Percentiles rank a stretch among this genome's conserved stretches.
These are phyloP conservation scores for Cryptococcus sp. DNA, from an alignment of 1,284 basidiomycete species.

Conservation along the genomic window DNA sequence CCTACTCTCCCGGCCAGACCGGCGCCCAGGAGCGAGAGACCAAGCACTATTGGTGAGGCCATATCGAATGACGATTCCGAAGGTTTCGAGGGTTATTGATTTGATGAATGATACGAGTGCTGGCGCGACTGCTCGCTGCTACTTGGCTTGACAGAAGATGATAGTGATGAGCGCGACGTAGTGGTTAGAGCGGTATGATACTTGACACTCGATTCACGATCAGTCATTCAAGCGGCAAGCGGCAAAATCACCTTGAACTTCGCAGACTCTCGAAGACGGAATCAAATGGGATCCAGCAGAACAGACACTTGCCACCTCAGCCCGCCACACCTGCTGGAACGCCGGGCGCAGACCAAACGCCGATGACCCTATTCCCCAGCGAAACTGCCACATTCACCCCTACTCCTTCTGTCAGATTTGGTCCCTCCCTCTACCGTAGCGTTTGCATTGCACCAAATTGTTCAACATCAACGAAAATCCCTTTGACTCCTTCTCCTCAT, in stretches of 20 bases:
- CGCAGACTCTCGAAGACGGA: background rate
- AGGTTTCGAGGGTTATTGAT: background rate
- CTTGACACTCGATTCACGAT: too few species aligned
- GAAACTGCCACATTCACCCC: conserved; percentile 28
- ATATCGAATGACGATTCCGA: conserved; percentile 27
- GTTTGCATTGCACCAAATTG: conserved; percentile 4
- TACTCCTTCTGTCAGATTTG: background rate
- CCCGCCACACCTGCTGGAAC: conserved; percentile 10
- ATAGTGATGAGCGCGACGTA: too few species aligned
- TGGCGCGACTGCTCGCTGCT: too few species aligned
- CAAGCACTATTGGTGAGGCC: conserved; percentile 70
- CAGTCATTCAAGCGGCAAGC: too few species aligned
- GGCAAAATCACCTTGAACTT: background rate
- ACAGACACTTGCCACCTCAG: background rate
- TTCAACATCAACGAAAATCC: conserved; percentile 6
- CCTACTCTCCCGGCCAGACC: conserved; percentile 72
- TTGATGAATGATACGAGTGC: too few species aligned
- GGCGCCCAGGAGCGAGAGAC: conserved; percentile 75
- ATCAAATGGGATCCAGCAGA: background rate
- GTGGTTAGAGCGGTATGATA: too few species aligned
- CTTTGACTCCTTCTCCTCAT: conserved; percentile 9
- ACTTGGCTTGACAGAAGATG: too few species aligned
- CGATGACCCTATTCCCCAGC: conserved; percentile 4
- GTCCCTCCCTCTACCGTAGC: conserved; percentile 3
- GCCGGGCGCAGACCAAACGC: conserved; percentile 9